These are phyloP conservation scores for Dichotomopilus funicola DNA, from an alignment of 2,329 filamentous ascomycete species.

Conservation along the genomic window DNA sequence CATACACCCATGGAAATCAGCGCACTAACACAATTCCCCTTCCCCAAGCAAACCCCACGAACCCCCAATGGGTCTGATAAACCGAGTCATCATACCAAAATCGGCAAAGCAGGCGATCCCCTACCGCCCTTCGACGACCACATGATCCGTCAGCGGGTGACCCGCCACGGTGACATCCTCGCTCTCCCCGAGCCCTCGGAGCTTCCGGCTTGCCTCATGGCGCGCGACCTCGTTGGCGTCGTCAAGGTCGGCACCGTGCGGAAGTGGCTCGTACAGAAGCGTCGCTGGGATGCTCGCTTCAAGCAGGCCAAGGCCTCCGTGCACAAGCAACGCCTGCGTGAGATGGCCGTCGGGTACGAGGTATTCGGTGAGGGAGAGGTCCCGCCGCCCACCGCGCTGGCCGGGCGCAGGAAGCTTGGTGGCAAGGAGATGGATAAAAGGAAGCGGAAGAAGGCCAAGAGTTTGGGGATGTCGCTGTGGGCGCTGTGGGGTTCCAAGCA, in stretches of 20 bases:
- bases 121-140: constrained; percentile 72
- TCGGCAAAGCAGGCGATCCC: constrained; percentile 82
- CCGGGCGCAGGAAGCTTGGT: constrained; percentile 55
- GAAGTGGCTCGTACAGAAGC: constrained; percentile 75
- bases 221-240: constrained; percentile 62
- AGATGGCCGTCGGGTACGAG: constrained; percentile 63
- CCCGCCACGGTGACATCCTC: constrained; percentile 67
- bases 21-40: background rate
- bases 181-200: constrained; percentile 58
- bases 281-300: constrained; percentile 67
- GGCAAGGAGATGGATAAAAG: constrained; percentile 30
- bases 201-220: constrained; percentile 58
- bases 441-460: constrained; percentile 41
- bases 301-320: constrained; percentile 61
- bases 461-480: constrained; percentile 76
- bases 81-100: constrained; percentile 21
- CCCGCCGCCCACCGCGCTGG: constrained; percentile 79
- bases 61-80: background rate
- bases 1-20: too few species aligned
- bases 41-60: constrained; percentile 13
- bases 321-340: constrained; percentile 65
- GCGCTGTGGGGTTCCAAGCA: constrained; percentile 83
- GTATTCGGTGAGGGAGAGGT: constrained; percentile 63
- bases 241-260: constrained; percentile 72
- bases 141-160: constrained; percentile 89